Conservation (phyloP, 805 yeast genomes). For the Yamadazyma paraphyllophila region DNA sequence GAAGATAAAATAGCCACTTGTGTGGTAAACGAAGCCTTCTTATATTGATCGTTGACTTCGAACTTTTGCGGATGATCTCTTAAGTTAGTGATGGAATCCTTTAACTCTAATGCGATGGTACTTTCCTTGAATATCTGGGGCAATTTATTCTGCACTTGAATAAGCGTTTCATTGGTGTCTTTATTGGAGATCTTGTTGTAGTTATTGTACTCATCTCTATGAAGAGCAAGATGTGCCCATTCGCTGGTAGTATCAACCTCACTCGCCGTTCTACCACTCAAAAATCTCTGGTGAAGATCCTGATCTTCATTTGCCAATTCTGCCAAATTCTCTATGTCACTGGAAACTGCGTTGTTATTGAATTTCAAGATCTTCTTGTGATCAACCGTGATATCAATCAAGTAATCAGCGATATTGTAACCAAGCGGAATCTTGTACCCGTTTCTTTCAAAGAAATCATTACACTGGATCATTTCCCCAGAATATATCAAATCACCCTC, state of each 20-base stretch:
- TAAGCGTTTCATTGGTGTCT: conserved; percentile 21
- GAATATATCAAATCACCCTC: conserved; percentile 86
- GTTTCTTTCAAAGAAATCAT: conserved; percentile 67
- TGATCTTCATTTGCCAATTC: conserved; percentile 13
- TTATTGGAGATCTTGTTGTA: conserved; percentile 20
- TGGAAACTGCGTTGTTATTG: conserved; percentile 10
- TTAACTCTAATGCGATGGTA: conserved; percentile 38
- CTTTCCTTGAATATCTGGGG: conserved; percentile 39
- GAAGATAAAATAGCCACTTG: conserved; percentile 77
- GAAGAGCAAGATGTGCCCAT: conserved; percentile 85
- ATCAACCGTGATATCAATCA: conserved; percentile 86
- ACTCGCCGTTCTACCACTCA: conserved; percentile 18
- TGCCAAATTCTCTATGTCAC: conserved; percentile 13
- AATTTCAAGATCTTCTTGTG: conserved; percentile 35
- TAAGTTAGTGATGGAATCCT: conserved; percentile 32
- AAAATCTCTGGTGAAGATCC: conserved; percentile 31
- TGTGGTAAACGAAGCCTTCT: conserved; percentile 55
- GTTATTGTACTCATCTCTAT: conserved; percentile 62
- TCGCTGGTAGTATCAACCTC: conserved; percentile 65
- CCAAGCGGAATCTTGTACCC: conserved; percentile 87
- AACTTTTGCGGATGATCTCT: conserved; percentile 23
- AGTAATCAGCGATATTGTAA: conserved; percentile 89
- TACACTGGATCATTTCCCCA: conserved; percentile 75
- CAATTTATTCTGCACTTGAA: conserved; percentile 27
- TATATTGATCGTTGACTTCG: conserved; percentile 31